Evolutionary conservation across 345 rosid species (phyloP).

Genomic region (Brassica nigra): DNA sequence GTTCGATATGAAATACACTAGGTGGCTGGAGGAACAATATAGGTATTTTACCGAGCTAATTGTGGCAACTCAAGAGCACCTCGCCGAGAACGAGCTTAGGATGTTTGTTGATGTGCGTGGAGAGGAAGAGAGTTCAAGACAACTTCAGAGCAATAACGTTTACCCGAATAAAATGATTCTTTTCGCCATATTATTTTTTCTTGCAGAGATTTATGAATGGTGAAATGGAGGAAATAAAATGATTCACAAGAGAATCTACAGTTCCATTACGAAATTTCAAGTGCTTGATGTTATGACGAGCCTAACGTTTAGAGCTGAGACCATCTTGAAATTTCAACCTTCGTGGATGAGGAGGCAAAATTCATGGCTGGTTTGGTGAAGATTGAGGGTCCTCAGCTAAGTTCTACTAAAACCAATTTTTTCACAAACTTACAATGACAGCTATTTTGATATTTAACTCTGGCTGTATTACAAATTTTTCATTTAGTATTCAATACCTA

Average conservation of each 20-base stretch:
- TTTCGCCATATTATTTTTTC: not conserved
- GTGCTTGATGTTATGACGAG: no score
- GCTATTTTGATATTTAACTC: slow-evolving; percentile 63
- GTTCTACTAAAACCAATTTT: slow-evolving; percentile 72
- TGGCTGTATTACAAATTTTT: slow-evolving; percentile 38
- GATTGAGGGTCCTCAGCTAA: slow-evolving; percentile 68
- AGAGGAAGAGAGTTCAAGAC: not conserved
- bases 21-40: slow-evolving; percentile 93
- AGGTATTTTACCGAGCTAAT: slow-evolving; percentile 71
- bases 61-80: slow-evolving; percentile 85
- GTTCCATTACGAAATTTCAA: slow-evolving; percentile 54
- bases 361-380: slow-evolving; percentile 69
- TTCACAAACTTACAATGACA: slow-evolving; percentile 57
- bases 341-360: slow-evolving; percentile 57
- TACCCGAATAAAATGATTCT: not conserved
- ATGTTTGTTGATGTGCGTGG: slow-evolving; percentile 56
- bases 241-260: slow-evolving; percentile 57
- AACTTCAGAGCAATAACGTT: not conserved
- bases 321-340: no score
- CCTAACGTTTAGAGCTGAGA: no score
- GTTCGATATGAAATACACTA: slow-evolving; percentile 61
- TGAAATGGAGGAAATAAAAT: slow-evolving; percentile 67
- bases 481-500: not conserved
- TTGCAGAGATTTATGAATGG: slow-evolving; percentile 64
- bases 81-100: slow-evolving; percentile 81